Percentiles rank a stretch among this genome's conserved stretches.
These are phyloP conservation scores for Skeletonema marinoi DNA, from an alignment of 108 stramenopile species.

Conservation along the genomic window DNA sequence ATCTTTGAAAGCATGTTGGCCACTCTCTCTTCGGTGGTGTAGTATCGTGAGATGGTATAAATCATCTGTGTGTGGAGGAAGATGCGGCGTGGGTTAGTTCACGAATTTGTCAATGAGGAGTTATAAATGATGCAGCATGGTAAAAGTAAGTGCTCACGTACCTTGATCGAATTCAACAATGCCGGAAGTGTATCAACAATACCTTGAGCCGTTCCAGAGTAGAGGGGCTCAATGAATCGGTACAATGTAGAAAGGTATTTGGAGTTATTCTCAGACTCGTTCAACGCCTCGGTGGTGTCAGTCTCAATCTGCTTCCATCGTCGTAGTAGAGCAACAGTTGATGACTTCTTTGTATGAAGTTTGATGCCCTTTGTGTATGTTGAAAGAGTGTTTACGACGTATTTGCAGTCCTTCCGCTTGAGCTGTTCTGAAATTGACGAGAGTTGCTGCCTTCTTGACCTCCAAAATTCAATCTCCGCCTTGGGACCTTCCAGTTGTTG, in stretches of 20 bases:
- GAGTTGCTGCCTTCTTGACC: slow-evolving; percentile 82
- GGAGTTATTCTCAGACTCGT: slow-evolving; percentile 93
- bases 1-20: slow-evolving; percentile 80
- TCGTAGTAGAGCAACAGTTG: slow-evolving; percentile 59
- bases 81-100: background rate
- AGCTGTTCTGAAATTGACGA: slow-evolving; percentile 88
- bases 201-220: slow-evolving; percentile 76
- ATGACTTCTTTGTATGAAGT: slow-evolving; percentile 55
- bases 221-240: slow-evolving; percentile 89
- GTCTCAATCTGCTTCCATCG: slow-evolving; percentile 90
- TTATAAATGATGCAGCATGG: background rate
- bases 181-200: slow-evolving; percentile 92
- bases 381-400: slow-evolving; percentile 71
- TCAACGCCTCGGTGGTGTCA: slow-evolving; percentile 89
- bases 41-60: slow-evolving; percentile 86
- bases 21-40: slow-evolving; percentile 73
- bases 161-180: slow-evolving; percentile 87
- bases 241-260: slow-evolving; percentile 91
- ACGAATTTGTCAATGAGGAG: background rate
- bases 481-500: slow-evolving; percentile 71
- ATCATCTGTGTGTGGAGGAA: slow-evolving; percentile 72
- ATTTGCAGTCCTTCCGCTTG: slow-evolving; percentile 77
- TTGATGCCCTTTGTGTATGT: slow-evolving; percentile 63
- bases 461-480: slow-evolving; percentile 88
- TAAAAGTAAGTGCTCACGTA: slow-evolving; percentile 1